Conservation (phyloP, 2,329 filamentous ascomycete species). For the Grosmannia serpens region DNA sequence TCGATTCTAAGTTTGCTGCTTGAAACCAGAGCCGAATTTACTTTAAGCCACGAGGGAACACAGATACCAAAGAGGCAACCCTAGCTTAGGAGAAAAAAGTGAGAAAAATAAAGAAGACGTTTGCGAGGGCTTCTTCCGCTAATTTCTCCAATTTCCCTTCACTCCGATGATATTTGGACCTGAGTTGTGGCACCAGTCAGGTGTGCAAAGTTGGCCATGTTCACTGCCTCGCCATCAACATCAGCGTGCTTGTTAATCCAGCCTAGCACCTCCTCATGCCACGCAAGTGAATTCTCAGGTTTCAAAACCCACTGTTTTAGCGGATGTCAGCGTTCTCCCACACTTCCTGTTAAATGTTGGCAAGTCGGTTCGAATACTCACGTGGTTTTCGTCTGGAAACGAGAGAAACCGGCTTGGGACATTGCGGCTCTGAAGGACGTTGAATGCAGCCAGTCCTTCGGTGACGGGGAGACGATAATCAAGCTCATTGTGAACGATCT, state of each 20-base stretch:
- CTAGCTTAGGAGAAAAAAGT: too few relatives aligned
- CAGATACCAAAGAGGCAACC: too few relatives aligned
- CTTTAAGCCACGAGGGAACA: too few relatives aligned
- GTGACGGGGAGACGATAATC: constrained; percentile 82
- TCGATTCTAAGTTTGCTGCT: too few relatives aligned
- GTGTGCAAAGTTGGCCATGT: not conserved
- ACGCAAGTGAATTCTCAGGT: constrained; percentile 79
- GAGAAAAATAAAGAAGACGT: too few relatives aligned
- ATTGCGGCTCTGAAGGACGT: constrained; percentile 64
- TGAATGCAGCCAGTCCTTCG: constrained; percentile 78
- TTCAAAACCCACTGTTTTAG: constrained; percentile 64
- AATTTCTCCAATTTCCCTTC: not conserved
- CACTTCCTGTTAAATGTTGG: not conserved
- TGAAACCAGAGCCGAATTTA: too few relatives aligned
- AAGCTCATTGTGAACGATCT: constrained; percentile 70
- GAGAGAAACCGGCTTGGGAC: constrained; percentile 68
- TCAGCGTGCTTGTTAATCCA: constrained; percentile 60
- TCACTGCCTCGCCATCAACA: constrained; percentile 16
- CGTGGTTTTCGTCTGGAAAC: constrained; percentile 65
- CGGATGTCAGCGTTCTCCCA: not conserved
- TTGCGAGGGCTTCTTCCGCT: not conserved
- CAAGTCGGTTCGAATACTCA: constrained; percentile 18
- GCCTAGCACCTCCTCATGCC: constrained; percentile 75
- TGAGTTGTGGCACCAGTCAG: not conserved
- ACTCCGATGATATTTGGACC: not conserved